Percentiles rank a stretch among this genome's conserved stretches.
Evolutionary conservation across 2,329 filamentous ascomycete species (phyloP).

Genomic region (Lachnellula occidentalis): DNA sequence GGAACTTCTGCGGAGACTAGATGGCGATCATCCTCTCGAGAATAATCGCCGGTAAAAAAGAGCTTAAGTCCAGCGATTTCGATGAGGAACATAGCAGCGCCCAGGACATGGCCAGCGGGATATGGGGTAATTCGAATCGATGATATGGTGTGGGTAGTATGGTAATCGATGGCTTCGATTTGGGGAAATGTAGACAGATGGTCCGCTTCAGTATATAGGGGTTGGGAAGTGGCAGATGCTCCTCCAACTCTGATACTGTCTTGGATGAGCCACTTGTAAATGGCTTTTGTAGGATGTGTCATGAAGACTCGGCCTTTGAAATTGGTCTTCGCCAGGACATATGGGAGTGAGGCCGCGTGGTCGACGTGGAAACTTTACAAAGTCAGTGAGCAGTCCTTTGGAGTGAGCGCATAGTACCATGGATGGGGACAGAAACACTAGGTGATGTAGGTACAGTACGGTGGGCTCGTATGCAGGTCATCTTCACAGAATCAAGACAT

Average conservation of each 20-base stretch:
- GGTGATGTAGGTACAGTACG: constrained; percentile 27
- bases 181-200: constrained; percentile 87
- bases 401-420: neutral
- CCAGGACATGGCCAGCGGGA: constrained; percentile 94
- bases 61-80: constrained; percentile 96
- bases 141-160: constrained; percentile 95
- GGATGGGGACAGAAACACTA: constrained; percentile 2
- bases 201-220: constrained; percentile 92
- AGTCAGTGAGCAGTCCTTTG: constrained; percentile 16
- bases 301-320: constrained; percentile 97
- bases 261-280: constrained; percentile 99
- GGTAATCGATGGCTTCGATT: constrained; percentile 97
- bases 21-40: constrained; percentile 90
- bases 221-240: constrained; percentile 59
- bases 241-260: constrained; percentile 89
- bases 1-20: constrained; percentile 90
- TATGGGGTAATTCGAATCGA: constrained; percentile 96
- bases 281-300: constrained; percentile 98
- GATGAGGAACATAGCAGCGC: constrained; percentile 96
- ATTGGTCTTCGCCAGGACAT: constrained; percentile 95
- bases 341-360: constrained; percentile 96
- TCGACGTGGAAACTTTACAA: constrained; percentile 88
- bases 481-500: constrained; percentile 32
- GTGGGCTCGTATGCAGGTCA: constrained; percentile 20
- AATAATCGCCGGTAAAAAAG: constrained; percentile 97